Base-by-base conservation (phyloP, 116 monocot species). In the Thalassia testudinum region DNA sequence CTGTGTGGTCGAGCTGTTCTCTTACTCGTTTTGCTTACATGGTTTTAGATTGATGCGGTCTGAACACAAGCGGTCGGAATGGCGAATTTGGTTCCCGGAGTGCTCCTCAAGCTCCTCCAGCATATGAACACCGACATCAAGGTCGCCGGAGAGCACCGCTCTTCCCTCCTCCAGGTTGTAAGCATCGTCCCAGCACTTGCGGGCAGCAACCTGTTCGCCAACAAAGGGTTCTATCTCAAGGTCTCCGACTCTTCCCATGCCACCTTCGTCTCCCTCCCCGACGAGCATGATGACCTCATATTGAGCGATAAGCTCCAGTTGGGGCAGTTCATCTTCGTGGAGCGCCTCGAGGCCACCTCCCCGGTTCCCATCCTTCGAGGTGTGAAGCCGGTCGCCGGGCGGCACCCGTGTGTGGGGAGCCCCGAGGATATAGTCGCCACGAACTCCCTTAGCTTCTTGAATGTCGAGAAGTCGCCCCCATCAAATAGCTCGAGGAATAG, bases 181-280 rank as follows among this genome's bases (percentile, higher is more conserved):
- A 68, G 85, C 70, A 97, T 97, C 25, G 86, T 97, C 24, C 97
- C 97, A 8, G 79, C 97, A 3, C 79, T 97, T 13, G 71, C 97
- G 0, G 82, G 90, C 2, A 68, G 72, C 17, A 90, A 89, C 25
- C 82, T 97, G 18, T 89, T 77, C 57, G 55, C 86, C 12, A 97
- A 78, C 73, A 55, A 82, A 34, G 97, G 97, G 25, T 97, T 85
- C 60, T 97, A 82, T 53, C 74, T 97, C 27, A 97, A 85, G 51
- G 85, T 97, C 55, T 97, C 97, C 5, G 97, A 97, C 62, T 97
- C 97, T n/a, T 85, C 97, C 17, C 90, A 97, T 73, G 89, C 97
- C 1, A 80, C 97, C 24, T 97, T 79, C 29, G 86, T 82, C 1
- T 85, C 97, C 23, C 67, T 97, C 23, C 71, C 79, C 6, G 79